Evolutionary conservation across 257 asterid genomes (phyloP).

Genomic region (Oldenlandia corymbosa): DNA sequence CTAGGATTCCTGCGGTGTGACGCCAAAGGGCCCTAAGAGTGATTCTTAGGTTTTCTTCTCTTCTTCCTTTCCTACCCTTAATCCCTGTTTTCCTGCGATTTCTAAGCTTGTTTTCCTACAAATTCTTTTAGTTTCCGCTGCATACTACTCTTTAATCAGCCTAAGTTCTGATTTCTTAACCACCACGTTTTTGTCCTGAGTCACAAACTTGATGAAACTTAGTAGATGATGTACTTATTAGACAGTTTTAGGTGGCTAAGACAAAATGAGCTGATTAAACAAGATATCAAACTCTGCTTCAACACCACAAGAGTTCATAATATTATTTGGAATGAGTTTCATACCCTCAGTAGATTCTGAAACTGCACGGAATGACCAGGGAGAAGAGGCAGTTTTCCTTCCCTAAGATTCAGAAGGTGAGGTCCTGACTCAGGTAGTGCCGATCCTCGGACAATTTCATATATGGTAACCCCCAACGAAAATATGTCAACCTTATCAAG

Average conservation of each 20-base stretch:
- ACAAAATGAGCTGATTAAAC: neutral
- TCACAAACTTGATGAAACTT: neutral
- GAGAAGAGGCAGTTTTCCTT: constrained; percentile 87
- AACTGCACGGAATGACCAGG: constrained; percentile 88
- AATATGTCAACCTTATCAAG: constrained; percentile 90
- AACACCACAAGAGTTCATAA: neutral
- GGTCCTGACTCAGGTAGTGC: constrained; percentile 71
- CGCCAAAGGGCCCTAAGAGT: too few relatives aligned
- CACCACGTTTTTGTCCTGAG: too few relatives aligned
- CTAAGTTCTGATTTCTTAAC: too few relatives aligned
- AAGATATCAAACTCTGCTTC: neutral
- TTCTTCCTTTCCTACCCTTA: too few relatives aligned
- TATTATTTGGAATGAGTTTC: neutral
- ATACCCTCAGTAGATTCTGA: constrained; percentile 86
- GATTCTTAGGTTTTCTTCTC: too few relatives aligned
- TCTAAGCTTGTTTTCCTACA: too few relatives aligned
- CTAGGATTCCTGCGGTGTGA: too few relatives aligned
- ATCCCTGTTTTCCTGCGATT: too few relatives aligned
- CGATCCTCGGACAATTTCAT: constrained; percentile 75
- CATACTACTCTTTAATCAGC: too few relatives aligned
- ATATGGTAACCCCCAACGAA: constrained; percentile 80
- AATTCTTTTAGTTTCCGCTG: too few relatives aligned
- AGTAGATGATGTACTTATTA: neutral
- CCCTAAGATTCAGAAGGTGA: constrained; percentile 64
- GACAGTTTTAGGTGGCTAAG: neutral